A percentile compares a stretch with the other conserved stretches of the same genome.
Evolutionary conservation across 2,329 filamentous ascomycete genomes (phyloP).

Genomic region (Ascochyta clinopodiicola): DNA sequence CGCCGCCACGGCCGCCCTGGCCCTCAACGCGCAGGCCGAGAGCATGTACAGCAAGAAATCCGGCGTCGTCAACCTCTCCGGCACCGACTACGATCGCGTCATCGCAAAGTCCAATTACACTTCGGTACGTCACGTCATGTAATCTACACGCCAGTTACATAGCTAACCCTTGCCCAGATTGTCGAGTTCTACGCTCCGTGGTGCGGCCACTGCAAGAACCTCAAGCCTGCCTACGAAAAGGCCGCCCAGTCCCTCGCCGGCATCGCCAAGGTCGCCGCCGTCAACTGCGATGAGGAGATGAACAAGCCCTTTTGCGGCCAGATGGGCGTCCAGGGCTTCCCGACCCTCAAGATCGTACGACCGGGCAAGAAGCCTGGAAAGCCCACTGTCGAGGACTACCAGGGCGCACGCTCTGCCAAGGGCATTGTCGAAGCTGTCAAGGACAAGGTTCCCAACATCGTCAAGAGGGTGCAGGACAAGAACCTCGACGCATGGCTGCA

Average conservation of each 20-base stretch:
- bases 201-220: slow-evolving; percentile 96
- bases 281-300: slow-evolving; percentile 91
- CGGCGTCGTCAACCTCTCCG: slow-evolving; percentile 81
- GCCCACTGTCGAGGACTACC: slow-evolving; percentile 88
- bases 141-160: background rate
- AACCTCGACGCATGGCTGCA: slow-evolving; percentile 77
- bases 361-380: slow-evolving; percentile 81
- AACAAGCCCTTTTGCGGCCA: slow-evolving; percentile 88
- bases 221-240: slow-evolving; percentile 95
- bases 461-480: slow-evolving; percentile 80
- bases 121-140: slow-evolving; percentile 67
- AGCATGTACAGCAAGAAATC: slow-evolving; percentile 86
- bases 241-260: slow-evolving; percentile 88
- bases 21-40: slow-evolving; percentile 72
- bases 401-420: slow-evolving; percentile 82
- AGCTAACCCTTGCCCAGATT: slow-evolving; percentile 34
- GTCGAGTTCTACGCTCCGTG: slow-evolving; percentile 88
- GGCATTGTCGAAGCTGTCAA: slow-evolving; percentile 85
- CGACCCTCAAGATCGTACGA: slow-evolving; percentile 90
- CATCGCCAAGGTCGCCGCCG: slow-evolving; percentile 89
- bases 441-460: slow-evolving; percentile 89
- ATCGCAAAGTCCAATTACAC: slow-evolving; percentile 91
- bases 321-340: slow-evolving; percentile 92
- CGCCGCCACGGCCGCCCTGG: slow-evolving; percentile 65
- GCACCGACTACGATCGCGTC: slow-evolving; percentile 78